Percentiles rank a stretch among this genome's conserved stretches.
Evolutionary conservation across 116 monocot species (phyloP).

Genomic region (Thalassia testudinum): DNA sequence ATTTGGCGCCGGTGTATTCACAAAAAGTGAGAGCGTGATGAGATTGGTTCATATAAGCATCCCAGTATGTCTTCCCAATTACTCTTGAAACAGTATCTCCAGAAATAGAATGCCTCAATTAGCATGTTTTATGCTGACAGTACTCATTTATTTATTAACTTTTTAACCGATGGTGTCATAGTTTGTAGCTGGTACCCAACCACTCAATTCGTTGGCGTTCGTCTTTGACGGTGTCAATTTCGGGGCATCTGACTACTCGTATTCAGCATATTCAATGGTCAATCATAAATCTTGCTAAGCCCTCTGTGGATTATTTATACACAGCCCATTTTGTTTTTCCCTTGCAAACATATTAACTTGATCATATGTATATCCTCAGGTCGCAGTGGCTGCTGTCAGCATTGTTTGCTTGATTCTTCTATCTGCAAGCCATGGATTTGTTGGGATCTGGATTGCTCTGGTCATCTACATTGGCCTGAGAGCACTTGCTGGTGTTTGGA

Average conservation of each 20-base stretch:
- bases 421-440: slow-evolving; percentile 51
- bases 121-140: too few relatives aligned
- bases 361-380: slow-evolving; percentile 16
- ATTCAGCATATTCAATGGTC: slow-evolving; percentile 91
- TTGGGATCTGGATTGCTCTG: slow-evolving; percentile 82
- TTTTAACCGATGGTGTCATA: too few relatives aligned
- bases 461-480: slow-evolving; percentile 75
- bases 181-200: slow-evolving; percentile 95
- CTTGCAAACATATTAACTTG: neutral
- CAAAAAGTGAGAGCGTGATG: slow-evolving; percentile 48
- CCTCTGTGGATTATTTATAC: neutral
- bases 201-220: slow-evolving; percentile 79
- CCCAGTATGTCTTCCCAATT: slow-evolving; percentile 29
- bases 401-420: slow-evolving; percentile 48
- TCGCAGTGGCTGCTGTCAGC: slow-evolving; percentile 61
- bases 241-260: slow-evolving; percentile 89
- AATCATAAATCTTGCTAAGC: slow-evolving; percentile 1
- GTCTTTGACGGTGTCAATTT: slow-evolving; percentile 92
- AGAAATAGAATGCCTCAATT: too few relatives aligned
- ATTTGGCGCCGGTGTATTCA: slow-evolving; percentile 73
- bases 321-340: neutral
- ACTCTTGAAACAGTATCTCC: too few relatives aligned
- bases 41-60: slow-evolving; percentile 49
- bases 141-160: too few relatives aligned
- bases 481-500: slow-evolving; percentile 78